Conservation (phyloP, 140 eudicot genomes). For the Bidens hawaiensis region DNA sequence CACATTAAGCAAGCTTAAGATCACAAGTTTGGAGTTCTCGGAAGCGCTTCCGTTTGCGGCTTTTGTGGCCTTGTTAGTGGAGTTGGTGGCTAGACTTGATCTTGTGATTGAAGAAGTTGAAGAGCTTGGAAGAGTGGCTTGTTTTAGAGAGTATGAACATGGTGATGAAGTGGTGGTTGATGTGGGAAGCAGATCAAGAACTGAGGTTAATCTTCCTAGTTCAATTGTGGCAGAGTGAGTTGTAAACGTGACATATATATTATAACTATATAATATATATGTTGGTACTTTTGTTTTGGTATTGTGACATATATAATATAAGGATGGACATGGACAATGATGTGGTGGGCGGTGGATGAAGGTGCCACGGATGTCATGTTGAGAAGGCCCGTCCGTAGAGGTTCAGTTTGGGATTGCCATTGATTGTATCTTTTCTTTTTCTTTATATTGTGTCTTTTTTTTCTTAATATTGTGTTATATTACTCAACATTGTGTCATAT, state of each 20-base stretch:
- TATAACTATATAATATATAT: not conserved
- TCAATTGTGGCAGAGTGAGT: not conserved
- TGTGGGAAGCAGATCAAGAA: constrained; percentile 17
- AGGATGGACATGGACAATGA: not conserved
- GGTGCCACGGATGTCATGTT: not conserved
- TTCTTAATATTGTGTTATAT: no score
- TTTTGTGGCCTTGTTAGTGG: constrained; percentile 77
- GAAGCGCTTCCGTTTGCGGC: constrained; percentile 98
- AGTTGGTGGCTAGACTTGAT: constrained; percentile 84
- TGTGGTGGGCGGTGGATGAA: not conserved
- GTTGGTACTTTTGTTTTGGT: not conserved
- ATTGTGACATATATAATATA: not conserved
- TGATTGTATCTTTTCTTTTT: no score
- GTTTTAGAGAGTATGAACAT: constrained; percentile 47
- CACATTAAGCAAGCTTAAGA: constrained; percentile 60
- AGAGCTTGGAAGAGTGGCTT: constrained; percentile 74
- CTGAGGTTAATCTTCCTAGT: constrained; percentile 23
- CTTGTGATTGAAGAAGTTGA: constrained; percentile 83
- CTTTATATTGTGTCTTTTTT: no score
- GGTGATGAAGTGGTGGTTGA: constrained; percentile 36
- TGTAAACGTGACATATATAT: not conserved
- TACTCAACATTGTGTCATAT: no score
- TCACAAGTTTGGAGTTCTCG: constrained; percentile 84
- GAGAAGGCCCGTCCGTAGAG: no score
- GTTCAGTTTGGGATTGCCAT: no score